Conservation (phyloP, 306 rosid species). For the Cicer bijugum region DNA sequence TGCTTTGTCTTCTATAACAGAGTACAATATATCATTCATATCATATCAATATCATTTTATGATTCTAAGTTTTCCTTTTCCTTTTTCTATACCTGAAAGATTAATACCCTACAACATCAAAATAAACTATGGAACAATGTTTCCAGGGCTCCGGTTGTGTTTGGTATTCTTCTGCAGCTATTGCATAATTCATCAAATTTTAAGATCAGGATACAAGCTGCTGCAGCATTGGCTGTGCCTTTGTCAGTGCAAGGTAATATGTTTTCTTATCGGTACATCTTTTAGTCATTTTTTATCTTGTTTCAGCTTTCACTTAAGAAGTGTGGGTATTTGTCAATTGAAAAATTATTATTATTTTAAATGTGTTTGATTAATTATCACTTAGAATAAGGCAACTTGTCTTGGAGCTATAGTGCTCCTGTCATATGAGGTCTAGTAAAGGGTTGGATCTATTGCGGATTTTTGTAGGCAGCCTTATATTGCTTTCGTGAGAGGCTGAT, state of each 20-base stretch:
- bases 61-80: not conserved
- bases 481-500: too few species aligned
- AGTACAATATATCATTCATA: not conserved
- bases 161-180: slow-evolving; percentile 79
- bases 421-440: too few species aligned
- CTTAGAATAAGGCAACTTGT: too few species aligned
- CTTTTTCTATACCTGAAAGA: not conserved
- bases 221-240: slow-evolving; percentile 94
- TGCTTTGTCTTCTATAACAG: not conserved
- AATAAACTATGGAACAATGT: slow-evolving; percentile 10
- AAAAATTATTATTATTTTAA: not conserved
- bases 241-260: slow-evolving; percentile 64
- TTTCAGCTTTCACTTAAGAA: slow-evolving; percentile 15
- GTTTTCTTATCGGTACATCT: slow-evolving; percentile 24
- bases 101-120: slow-evolving; percentile 6
- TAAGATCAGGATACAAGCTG: slow-evolving; percentile 96
- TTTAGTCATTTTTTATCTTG: not conserved
- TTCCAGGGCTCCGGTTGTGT: slow-evolving; percentile 80
- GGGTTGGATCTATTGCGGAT: too few species aligned
- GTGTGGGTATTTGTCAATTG: not conserved
- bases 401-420: too few species aligned
- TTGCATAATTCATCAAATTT: slow-evolving; percentile 84
- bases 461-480: too few species aligned
- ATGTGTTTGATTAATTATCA: too few species aligned
- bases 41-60: not conserved